Conservation (phyloP, 208 protist genomes). For the Naegleria lovaniensis region DNA sequence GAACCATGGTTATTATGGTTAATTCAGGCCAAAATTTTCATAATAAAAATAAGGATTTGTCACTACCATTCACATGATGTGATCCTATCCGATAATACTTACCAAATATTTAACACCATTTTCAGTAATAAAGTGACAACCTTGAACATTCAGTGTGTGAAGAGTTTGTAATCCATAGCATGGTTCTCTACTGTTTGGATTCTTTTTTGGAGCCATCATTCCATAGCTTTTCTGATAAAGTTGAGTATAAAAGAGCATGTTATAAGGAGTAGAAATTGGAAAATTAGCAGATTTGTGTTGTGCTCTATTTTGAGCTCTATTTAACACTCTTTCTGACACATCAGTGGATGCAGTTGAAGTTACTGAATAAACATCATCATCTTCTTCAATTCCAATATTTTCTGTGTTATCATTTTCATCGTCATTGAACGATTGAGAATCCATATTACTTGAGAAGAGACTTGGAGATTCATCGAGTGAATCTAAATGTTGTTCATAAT, state of each 20-base stretch:
- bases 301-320: not conserved
- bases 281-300: not conserved
- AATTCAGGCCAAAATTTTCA: no score
- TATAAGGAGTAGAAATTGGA: not conserved
- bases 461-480: not conserved
- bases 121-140: slow-evolving; percentile 10
- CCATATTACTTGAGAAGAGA: not conserved
- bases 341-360: not conserved
- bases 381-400: not conserved
- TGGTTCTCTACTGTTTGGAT: slow-evolving; percentile 7
- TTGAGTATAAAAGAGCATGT: not conserved
- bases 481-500: slow-evolving; percentile 26
- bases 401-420: not conserved
- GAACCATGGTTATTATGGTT: no score
- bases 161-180: slow-evolving; percentile 15
- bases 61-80: no score
- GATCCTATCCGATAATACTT: no score
- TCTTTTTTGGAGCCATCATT: not conserved
- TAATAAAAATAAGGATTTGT: no score
- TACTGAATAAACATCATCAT: not conserved
- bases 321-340: not conserved
- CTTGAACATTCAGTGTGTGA: not conserved
- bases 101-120: slow-evolving; percentile 23
- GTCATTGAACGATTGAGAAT: not conserved
- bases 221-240: not conserved